Evolutionary conservation across 495 filamentous ascomycete genomes (phyloP), one percentile per base, ranked within the genome.

Genomic region (Neurospora sp.): DNA sequence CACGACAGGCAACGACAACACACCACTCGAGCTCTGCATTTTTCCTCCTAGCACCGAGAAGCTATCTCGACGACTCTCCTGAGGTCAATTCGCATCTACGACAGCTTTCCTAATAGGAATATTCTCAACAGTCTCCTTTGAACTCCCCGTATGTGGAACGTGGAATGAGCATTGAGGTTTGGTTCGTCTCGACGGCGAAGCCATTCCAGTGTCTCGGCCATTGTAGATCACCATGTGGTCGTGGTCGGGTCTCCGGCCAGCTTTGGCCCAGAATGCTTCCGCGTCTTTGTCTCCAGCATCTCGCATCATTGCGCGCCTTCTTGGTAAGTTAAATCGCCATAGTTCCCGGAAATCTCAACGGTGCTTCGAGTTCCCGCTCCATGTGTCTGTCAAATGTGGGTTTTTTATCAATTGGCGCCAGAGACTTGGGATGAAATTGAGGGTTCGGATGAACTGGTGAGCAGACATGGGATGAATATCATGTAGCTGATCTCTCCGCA

Each of bases 181-280:
- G 72, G 74, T 72, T 69, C 77, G 76, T 75, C 72, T 75, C 42
- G 74, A 77, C 73, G 66, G 78, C 78, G 74, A 48, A 44, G 72
- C 48, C 73, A 70, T 73, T 71, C 38, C 44, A 62, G 41, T n/a
- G 0, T 35, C 35, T n/a, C 42, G 35, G 41, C 27, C 44, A 31
- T 54, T 71, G 78, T 71, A 54, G 73, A 66, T 75, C 70, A 44
- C 62, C 75, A 77, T 76, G 71, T 78, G 79, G 77, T 74, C 77
- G 37, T 73, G 69, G 72, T 73, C 73, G 31, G 59, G 78, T 41
- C 72, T 79, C 41, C 77, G 76, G 69, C 78, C 79, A 37, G 73
- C 73, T 4, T 39, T 79, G 76, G 79, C 74, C 73, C 69, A 44
- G 70, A 77, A 79, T 73, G 70, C 74, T 42, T 71, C 77, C 27